These are phyloP conservation scores for Pythium coloratum DNA, from an alignment of 352 stramenopile species.

Conservation along the genomic window DNA sequence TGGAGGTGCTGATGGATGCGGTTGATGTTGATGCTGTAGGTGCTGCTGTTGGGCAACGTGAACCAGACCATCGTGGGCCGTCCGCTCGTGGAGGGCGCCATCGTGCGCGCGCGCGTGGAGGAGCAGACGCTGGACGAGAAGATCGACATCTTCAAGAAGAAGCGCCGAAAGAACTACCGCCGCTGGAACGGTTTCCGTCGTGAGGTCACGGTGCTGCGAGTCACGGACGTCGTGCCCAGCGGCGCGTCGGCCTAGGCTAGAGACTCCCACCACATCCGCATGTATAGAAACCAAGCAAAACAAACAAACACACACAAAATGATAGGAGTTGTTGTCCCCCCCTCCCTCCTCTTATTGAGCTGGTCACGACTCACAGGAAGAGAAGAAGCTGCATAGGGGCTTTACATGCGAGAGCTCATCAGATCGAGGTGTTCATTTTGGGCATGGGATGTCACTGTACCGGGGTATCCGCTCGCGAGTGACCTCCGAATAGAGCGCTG, in stretches of 20 bases:
- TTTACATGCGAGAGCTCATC: too few species aligned
- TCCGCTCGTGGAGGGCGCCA: constrained; percentile 66
- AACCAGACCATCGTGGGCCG: constrained; percentile 83
- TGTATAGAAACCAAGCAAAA: constrained; percentile 22
- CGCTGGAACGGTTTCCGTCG: constrained; percentile 88
- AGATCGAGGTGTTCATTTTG: background rate
- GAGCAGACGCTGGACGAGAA: constrained; percentile 88
- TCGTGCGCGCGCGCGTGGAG: constrained; percentile 79
- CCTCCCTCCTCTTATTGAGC: too few species aligned
- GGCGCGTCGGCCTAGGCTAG: constrained; percentile 33
- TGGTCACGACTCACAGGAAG: too few species aligned
- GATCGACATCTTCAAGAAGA: constrained; percentile 91
- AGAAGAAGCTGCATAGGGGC: too few species aligned
- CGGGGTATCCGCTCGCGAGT: constrained; percentile 9
- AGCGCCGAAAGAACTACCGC: constrained; percentile 89
- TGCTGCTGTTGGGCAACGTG: constrained; percentile 79
- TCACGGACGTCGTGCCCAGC: constrained; percentile 74
- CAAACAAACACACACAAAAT: constrained; percentile 2
- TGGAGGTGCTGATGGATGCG: background rate
- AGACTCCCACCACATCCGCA: background rate
- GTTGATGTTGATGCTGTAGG: constrained; percentile 28
- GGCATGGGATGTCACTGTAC: constrained; percentile 5
- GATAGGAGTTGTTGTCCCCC: background rate
- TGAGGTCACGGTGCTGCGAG: constrained; percentile 81
- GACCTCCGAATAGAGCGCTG: constrained; percentile 21